These are phyloP conservation scores for Martiniozyma abietophila DNA, from an alignment of 805 yeast genomes.

Conservation along the genomic window DNA sequence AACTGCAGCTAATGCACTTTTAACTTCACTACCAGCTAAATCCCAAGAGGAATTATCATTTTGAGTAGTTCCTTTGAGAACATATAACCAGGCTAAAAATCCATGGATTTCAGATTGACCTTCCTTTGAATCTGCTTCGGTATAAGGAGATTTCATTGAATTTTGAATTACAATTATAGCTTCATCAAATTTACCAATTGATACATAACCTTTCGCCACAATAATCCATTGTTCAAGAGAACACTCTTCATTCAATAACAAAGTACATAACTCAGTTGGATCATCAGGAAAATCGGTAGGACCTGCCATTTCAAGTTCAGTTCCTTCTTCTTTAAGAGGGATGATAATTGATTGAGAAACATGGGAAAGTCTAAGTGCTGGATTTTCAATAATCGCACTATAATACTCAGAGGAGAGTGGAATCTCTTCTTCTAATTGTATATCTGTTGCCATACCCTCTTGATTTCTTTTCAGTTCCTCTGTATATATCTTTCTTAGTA, in stretches of 20 bases:
- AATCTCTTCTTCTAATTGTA: conserved; percentile 10
- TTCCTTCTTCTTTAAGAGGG: conserved; percentile 69
- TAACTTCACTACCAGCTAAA: conserved; percentile 25
- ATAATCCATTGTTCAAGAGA: conserved; percentile 74
- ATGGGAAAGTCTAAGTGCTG: conserved; percentile 16
- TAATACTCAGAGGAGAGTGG: conserved; percentile 23
- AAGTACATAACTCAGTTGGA: conserved; percentile 68
- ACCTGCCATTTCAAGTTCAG: conserved; percentile 78
- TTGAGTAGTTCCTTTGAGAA: conserved; percentile 32
- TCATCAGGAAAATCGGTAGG: conserved; percentile 82
- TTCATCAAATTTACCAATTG: conserved; percentile 46
- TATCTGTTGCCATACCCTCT: neutral
- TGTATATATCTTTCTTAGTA: too few relatives aligned
- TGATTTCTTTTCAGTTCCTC: too few relatives aligned
- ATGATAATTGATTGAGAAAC: conserved; percentile 31
- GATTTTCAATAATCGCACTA: conserved; percentile 15
- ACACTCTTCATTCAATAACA: conserved; percentile 74
- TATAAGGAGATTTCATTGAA: conserved; percentile 38
- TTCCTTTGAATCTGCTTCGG: conserved; percentile 25
- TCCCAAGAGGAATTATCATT: conserved; percentile 18
- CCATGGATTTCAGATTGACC: conserved; percentile 48
- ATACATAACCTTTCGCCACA: conserved; percentile 73
- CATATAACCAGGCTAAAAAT: conserved; percentile 65
- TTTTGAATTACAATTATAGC: conserved; percentile 54
- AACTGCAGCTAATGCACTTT: conserved; percentile 39